Evolutionary conservation across 306 rosid species (phyloP).

Genomic region (Lathyrus tuberosus): DNA sequence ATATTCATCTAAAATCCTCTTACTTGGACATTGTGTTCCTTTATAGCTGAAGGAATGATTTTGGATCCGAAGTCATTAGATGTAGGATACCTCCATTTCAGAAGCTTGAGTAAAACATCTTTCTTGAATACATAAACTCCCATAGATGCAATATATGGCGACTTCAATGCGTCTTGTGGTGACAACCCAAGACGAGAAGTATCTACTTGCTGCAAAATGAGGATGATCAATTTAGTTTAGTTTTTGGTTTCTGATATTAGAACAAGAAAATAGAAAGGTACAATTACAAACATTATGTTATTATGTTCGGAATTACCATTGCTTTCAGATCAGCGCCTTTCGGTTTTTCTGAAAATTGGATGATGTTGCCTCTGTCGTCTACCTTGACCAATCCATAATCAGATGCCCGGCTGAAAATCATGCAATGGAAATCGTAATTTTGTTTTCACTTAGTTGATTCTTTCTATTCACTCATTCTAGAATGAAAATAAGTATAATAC

Average conservation of each 20-base stretch:
- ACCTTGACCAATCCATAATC: conserved; percentile 89
- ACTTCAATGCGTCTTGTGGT: too few relatives aligned
- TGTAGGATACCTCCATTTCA: conserved; percentile 73
- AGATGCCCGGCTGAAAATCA: conserved; percentile 81
- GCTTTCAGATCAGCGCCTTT: too few relatives aligned
- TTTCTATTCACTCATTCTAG: conserved; percentile 18
- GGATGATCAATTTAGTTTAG: too few relatives aligned
- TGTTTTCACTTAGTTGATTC: conserved; percentile 16
- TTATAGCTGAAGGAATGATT: conserved; percentile 88
- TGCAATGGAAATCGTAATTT: conserved; percentile 15
- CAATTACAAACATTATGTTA: too few relatives aligned
- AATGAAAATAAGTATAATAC: conserved; percentile 13
- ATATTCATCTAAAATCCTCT: conserved; percentile 36
- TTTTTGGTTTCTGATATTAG: too few relatives aligned
- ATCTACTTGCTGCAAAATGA: too few relatives aligned
- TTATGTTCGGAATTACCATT: too few relatives aligned
- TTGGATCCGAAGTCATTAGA: conserved; percentile 94
- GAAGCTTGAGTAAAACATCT: conserved; percentile 71
- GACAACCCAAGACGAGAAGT: too few relatives aligned
- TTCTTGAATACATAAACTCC: too few relatives aligned
- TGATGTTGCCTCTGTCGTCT: conserved; percentile 65
- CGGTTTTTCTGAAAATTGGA: conserved; percentile 75
- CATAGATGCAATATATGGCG: too few relatives aligned
- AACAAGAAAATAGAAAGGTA: too few relatives aligned
- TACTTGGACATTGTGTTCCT: conserved; percentile 79